Percentiles rank a stretch among this genome's conserved stretches.
Conservation (phyloP, 352 stramenopile species). For the Thraustotheca clavata region DNA sequence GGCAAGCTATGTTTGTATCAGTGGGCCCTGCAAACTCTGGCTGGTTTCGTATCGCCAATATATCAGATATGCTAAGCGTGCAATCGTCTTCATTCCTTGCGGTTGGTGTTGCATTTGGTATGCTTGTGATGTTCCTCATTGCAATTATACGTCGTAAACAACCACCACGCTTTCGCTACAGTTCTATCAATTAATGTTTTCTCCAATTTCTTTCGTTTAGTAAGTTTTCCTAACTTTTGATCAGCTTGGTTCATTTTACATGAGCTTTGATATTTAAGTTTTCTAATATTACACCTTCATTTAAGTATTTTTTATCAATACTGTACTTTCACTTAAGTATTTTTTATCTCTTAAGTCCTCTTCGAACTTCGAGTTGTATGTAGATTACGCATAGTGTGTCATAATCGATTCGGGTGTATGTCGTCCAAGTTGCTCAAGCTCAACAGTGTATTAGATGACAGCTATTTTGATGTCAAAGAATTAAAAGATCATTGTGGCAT, state of each 20-base stretch:
- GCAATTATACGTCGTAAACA: neutral
- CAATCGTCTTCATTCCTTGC: too few species aligned
- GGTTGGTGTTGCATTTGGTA: neutral
- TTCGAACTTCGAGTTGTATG: too few species aligned
- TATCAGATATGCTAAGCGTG: neutral
- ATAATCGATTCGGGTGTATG: too few species aligned
- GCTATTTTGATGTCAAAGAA: neutral
- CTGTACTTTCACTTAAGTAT: too few species aligned
- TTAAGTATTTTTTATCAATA: too few species aligned
- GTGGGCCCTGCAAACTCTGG: neutral
- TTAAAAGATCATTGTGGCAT: neutral
- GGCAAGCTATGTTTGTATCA: neutral
- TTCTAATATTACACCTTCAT: too few species aligned
- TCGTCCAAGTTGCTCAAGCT: constrained; percentile 6
- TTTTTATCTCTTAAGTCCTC: too few species aligned
- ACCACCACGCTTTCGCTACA: neutral
- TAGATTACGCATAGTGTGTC: too few species aligned
- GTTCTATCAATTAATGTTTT: constrained; percentile 4
- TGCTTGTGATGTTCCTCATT: neutral
- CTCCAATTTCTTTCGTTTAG: neutral
- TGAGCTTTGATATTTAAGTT: too few species aligned
- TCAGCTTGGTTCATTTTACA: too few species aligned
- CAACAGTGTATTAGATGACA: neutral
- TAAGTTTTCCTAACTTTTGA: too few species aligned
- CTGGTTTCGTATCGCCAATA: neutral